Evolutionary conservation across 805 yeast species (phyloP), one percentile per base, ranked within the genome.

Genomic region (Saccharomycopsis sp.): DNA sequence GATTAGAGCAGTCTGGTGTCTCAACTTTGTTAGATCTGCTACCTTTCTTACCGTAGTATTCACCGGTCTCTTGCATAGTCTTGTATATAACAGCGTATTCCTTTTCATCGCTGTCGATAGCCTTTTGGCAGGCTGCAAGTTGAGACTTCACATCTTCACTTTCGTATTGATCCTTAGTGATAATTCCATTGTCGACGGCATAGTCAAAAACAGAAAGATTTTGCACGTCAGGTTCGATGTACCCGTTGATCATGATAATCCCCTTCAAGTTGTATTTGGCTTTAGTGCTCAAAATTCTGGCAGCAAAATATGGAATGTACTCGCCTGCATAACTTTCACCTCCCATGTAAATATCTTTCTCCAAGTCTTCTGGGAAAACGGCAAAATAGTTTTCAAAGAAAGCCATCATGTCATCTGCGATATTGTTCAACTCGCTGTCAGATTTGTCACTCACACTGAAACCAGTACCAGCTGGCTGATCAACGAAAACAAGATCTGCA

Each of bases 291-390:
- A 75, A 51, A 4, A 89, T 65, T 1, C 73, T 75, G 29, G 71
- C 64, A 0, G 89, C 94, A 45, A 88, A 73, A 58, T 81, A 84
- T 0, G 98, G 97, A 41, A 92, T 82, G 56, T 86, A 89, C 57
- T 92, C 96, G 16, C 98, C 98, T 1, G 97, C 97, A 61, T 81
- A 92, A 49, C 95, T 83, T 63, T 89, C 98, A 23, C 98, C 98
- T 0, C 96, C 95, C 23, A 92, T 59, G 48, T 77, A 75, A 2
- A 92, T 63, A 21, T 84, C 81, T 46, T 80, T 77, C 4, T 52
- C 51, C 2, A 57, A 48, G 50, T 83, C 85, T 36, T 81, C 77
- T 0, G 96, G 95, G 58, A 89, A 89, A 3, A 76, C 55, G 40
- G 67, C 64, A 50, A 73, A 79, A 60, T 77, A 92, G 48, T 71